Percentiles rank a stretch among this genome's conserved stretches.
phyloP scores from a whole-genome alignment of 2,329 filamentous ascomycete species.

The Cryphonectria parasitica region DNA sequence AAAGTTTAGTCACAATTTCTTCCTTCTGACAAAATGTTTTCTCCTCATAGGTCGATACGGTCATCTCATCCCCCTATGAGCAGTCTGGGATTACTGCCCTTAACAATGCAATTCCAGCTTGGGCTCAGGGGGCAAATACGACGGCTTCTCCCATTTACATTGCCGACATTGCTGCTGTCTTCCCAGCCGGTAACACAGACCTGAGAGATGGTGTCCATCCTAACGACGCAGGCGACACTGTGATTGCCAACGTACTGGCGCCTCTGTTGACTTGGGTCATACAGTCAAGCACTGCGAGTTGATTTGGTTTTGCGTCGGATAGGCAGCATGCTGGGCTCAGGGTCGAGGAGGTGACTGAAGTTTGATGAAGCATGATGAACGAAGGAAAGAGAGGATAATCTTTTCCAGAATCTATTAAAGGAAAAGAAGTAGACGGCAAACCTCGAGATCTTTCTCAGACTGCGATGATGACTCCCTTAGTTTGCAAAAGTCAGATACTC shows the following conservation, averaged over 20 bases:
- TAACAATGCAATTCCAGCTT: slow-evolving; percentile 37
- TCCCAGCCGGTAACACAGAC: slow-evolving; percentile 34
- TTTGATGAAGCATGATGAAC: not conserved
- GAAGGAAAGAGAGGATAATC: not conserved
- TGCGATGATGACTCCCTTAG: not conserved
- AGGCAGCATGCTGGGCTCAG: not conserved
- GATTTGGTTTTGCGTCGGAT: not conserved
- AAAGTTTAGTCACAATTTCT: rapidly evolving
- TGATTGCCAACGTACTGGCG: slow-evolving; percentile 40
- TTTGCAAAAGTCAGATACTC: not conserved
- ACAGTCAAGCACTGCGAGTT: slow-evolving; percentile 23
- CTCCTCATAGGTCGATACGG: slow-evolving; percentile 40
- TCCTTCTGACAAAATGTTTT: not conserved
- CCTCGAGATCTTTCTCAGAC: not conserved
- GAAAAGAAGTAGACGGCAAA: no score
- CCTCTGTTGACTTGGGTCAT: slow-evolving; percentile 41
- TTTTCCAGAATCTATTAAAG: no score
- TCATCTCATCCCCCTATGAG: slow-evolving; percentile 43
- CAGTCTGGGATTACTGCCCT: slow-evolving; percentile 34
- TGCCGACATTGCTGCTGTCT: slow-evolving; percentile 44
- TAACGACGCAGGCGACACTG: slow-evolving; percentile 40
- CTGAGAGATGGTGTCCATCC: slow-evolving; percentile 48
- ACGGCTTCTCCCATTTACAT: slow-evolving; percentile 45
- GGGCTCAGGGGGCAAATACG: slow-evolving; percentile 41
- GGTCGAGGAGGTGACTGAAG: not conserved